phyloP scores from a whole-genome alignment of 306 rosid species.

The Medicago arabica region DNA sequence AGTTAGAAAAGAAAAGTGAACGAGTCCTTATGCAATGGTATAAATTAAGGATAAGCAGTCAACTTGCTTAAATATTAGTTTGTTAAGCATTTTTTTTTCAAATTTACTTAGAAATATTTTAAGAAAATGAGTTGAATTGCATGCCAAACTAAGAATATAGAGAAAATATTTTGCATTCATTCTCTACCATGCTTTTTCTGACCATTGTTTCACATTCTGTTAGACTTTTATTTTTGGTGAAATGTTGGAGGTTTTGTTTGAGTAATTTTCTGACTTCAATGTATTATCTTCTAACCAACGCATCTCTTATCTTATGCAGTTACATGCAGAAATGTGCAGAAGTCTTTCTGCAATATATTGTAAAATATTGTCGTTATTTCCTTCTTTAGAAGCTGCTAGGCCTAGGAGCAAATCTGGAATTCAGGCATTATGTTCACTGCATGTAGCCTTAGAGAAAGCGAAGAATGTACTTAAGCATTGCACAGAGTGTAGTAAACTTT shows the following conservation, averaged over 20 bases:
- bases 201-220: conserved; percentile 5
- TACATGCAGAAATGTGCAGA: conserved; percentile 97
- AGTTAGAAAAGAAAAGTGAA: not conserved
- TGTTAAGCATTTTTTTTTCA: not conserved
- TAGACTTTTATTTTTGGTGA: no score
- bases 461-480: conserved; percentile 93
- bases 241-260: not conserved
- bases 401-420: conserved; percentile 97
- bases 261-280: conserved; percentile 6
- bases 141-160: not conserved
- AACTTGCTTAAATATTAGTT: conserved; percentile 23
- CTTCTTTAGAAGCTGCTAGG: conserved; percentile 92
- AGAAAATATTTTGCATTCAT: conserved; percentile 28
- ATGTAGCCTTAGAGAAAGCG: conserved; percentile 88
- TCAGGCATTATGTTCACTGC: conserved; percentile 92
- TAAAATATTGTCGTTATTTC: conserved; percentile 81
- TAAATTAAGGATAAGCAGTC: conserved; percentile 12
- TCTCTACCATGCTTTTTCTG: conserved; percentile 23
- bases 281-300: conserved; percentile 12
- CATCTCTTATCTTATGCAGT: conserved; percentile 57
- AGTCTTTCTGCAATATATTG: conserved; percentile 73
- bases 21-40: not conserved
- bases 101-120: not conserved
- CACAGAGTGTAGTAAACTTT: conserved; percentile 91
- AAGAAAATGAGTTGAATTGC: conserved; percentile 33